phyloP scores from a whole-genome alignment of 129 eudicot genomes.

The Saussurea involucrata region DNA sequence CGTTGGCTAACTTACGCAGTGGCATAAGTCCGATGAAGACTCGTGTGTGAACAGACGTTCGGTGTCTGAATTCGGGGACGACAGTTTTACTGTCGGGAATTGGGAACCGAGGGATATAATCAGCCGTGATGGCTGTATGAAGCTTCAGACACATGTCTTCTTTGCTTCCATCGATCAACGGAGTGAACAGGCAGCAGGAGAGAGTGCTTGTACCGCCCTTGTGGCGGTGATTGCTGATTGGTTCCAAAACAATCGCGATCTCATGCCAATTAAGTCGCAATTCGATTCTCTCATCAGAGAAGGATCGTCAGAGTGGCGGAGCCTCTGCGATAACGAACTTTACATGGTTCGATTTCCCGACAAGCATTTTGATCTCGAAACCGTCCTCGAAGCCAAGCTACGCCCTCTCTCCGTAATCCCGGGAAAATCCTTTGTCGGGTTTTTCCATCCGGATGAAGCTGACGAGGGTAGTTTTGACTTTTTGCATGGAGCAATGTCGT shows the following conservation, averaged over 20 bases:
- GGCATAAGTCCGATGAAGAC: conserved; percentile 64
- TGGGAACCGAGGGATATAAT: conserved; percentile 88
- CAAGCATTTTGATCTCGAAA: conserved; percentile 92
- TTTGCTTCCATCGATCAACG: conserved; percentile 97
- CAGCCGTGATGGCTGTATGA: conserved; percentile 87
- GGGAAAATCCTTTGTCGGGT: conserved; percentile 76
- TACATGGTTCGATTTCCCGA: conserved; percentile 81
- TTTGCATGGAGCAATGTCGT: conserved; percentile 94
- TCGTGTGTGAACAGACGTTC: conserved; percentile 40
- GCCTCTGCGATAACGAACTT: conserved; percentile 69
- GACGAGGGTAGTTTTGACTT: conserved; percentile 72
- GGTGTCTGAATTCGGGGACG: conserved; percentile 92
- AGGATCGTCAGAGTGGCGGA: conserved; percentile 94
- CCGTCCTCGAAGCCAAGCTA: conserved; percentile 68
- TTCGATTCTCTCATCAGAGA: conserved; percentile 86
- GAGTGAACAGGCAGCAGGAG: conserved; percentile 94
- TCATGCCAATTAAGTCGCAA: conserved; percentile 85
- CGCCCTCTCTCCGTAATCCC: conserved; percentile 68
- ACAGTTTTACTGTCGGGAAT: conserved; percentile 78
- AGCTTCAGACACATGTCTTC: conserved; percentile 71
- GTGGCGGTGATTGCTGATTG: conserved; percentile 96
- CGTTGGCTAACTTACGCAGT: conserved; percentile 34
- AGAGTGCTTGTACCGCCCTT: conserved; percentile 93
- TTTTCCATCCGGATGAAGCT: conserved; percentile 77
- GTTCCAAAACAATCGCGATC: conserved; percentile 69